Percentiles rank a stretch among this genome's conserved stretches.
phyloP scores from a whole-genome alignment of 2,329 filamentous ascomycete genomes.

The Emericellopsis atlantica region DNA sequence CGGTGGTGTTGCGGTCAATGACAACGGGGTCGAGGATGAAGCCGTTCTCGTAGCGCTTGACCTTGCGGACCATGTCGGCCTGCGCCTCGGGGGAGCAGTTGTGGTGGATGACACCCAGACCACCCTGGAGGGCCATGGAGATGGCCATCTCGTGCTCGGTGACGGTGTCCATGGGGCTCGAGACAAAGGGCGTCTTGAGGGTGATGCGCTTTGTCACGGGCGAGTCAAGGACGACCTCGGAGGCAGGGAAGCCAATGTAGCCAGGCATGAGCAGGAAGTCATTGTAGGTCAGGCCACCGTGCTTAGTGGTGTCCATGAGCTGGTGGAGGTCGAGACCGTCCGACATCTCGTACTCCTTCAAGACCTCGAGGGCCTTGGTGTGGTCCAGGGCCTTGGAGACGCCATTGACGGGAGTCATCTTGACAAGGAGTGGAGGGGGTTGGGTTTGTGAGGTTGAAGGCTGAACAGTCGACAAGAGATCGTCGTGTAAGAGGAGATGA shows the following conservation, averaged over 20 bases:
- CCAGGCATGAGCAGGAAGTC: constrained; percentile 95
- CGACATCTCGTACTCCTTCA: constrained; percentile 65
- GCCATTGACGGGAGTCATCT: constrained; percentile 52
- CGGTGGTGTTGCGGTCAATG: constrained; percentile 74
- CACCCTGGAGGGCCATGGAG: constrained; percentile 82
- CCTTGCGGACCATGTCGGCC: constrained; percentile 97
- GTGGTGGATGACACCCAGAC: constrained; percentile 93
- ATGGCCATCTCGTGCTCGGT: constrained; percentile 99
- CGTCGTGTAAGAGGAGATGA: constrained; percentile 9
- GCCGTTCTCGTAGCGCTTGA: constrained; percentile 98
- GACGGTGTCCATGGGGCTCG: constrained; percentile 98
- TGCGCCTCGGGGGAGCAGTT: constrained; percentile 97
- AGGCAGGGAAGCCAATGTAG: constrained; percentile 95
- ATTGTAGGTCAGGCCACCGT: constrained; percentile 95
- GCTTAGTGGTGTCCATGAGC: constrained; percentile 80
- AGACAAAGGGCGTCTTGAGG: constrained; percentile 92
- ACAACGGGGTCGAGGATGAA: constrained; percentile 96
- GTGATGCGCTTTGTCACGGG: constrained; percentile 91
- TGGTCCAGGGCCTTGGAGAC: constrained; percentile 55
- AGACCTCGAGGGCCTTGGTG: constrained; percentile 63
- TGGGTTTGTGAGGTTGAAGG: constrained; percentile 29
- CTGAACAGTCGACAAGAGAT: constrained; percentile 10
- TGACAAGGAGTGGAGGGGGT: constrained; percentile 19
- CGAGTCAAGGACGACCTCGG: constrained; percentile 76
- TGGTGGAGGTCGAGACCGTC: constrained; percentile 84